Percentiles rank a stretch among this genome's conserved stretches.
These are phyloP conservation scores for Ophiostoma ips DNA, from an alignment of 2,329 filamentous ascomycete genomes.

Conservation along the genomic window DNA sequence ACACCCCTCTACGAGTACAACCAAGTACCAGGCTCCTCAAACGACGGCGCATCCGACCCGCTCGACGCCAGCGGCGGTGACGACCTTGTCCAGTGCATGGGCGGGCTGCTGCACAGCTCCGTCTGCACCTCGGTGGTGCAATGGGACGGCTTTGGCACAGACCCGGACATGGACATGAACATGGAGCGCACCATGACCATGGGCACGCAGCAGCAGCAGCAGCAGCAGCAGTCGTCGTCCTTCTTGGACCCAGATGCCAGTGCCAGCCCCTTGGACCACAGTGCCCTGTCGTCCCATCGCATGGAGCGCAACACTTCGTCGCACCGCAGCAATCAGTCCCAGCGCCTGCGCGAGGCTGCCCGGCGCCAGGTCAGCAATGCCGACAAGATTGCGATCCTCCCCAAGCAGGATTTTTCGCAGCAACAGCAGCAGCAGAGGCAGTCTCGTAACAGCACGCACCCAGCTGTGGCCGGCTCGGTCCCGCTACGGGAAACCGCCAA, in stretches of 20 bases:
- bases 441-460: not conserved
- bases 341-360: conserved; percentile 32
- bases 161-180: no score
- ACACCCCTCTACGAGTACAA: not conserved
- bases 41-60: no score
- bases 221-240: no score
- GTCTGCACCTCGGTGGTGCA: no score
- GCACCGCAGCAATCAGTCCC: not conserved
- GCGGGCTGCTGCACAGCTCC: not conserved
- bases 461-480: not conserved
- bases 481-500: no score
- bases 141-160: no score
- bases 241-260: not conserved
- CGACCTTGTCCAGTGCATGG: not conserved
- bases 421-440: no score
- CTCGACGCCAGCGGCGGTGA: not conserved
- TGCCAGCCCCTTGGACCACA: conserved; percentile 25
- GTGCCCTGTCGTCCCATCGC: conserved; percentile 36
- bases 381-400: conserved; percentile 24
- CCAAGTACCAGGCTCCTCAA: no score
- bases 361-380: conserved; percentile 29
- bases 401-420: no score
- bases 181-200: not conserved
- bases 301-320: conserved; percentile 29
- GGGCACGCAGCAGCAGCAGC: not conserved